Evolutionary conservation across 2,329 filamentous ascomycete species (phyloP).

Genomic region (Xylaria sp.): DNA sequence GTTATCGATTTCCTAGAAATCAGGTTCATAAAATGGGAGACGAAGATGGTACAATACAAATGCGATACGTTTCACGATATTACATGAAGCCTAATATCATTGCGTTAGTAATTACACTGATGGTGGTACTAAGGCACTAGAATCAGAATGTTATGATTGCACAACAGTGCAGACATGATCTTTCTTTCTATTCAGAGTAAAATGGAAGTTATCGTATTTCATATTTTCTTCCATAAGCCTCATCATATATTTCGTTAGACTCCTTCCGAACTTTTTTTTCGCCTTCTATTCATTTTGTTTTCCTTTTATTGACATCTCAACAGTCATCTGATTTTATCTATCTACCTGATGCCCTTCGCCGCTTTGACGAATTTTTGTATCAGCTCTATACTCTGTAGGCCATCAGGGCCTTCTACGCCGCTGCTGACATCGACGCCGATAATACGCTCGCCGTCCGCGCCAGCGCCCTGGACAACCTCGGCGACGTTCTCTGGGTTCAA

Average conservation of each 20-base stretch:
- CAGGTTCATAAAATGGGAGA: neutral
- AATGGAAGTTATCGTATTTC: neutral
- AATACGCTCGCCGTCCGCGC: slow-evolving; percentile 68
- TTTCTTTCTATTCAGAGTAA: slow-evolving; percentile 16
- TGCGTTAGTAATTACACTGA: neutral
- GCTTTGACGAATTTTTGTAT: slow-evolving; percentile 83
- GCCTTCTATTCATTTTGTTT: neutral
- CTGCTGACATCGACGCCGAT: slow-evolving; percentile 93
- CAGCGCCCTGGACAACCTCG: slow-evolving; percentile 71
- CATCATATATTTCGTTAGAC: slow-evolving; percentile 1
- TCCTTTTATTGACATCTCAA: neutral
- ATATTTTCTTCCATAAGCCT: slow-evolving; percentile 1
- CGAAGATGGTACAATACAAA: neutral
- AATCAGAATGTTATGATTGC: neutral
- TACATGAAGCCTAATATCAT: neutral
- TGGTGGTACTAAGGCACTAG: neutral
- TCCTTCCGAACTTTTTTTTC: neutral
- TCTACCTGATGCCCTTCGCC: slow-evolving; percentile 69
- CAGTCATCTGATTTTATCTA: neutral
- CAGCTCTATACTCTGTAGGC: slow-evolving; percentile 81
- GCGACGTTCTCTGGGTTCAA: slow-evolving; percentile 82
- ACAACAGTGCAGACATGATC: neutral
- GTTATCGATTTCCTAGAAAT: neutral
- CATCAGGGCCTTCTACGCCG: slow-evolving; percentile 85
- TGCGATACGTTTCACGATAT: slow-evolving; percentile 20